phyloP scores from a whole-genome alignment of 2,329 filamentous ascomycete genomes.

The Fusarium bulbicola region DNA sequence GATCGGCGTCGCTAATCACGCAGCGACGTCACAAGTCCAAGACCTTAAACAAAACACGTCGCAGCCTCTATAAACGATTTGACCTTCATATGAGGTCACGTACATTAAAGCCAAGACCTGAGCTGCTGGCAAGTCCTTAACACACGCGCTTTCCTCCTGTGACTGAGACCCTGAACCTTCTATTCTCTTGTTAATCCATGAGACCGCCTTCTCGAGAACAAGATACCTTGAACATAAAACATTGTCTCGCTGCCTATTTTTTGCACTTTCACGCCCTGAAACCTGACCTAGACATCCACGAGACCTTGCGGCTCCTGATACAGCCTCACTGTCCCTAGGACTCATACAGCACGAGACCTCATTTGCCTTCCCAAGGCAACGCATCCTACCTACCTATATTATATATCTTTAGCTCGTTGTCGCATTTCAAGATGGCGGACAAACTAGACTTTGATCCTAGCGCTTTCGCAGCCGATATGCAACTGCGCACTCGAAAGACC shows the following conservation, averaged over 20 bases:
- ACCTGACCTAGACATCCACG: conserved; percentile 37
- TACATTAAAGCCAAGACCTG: conserved; percentile 3
- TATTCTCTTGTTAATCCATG: not conserved
- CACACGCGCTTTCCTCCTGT: conserved; percentile 14
- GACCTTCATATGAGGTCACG: conserved; percentile 28
- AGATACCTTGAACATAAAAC: not conserved
- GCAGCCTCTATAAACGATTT: not conserved
- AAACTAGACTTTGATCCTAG: conserved; percentile 38
- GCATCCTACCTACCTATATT: not conserved
- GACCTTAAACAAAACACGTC: conserved; percentile 23
- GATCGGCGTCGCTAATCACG: conserved; percentile 38
- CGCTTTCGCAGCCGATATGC: conserved; percentile 54
- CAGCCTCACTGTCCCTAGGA: conserved; percentile 18
- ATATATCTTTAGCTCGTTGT: conserved; percentile 10
- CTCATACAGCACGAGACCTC: conserved; percentile 33
- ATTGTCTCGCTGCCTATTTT: conserved; percentile 26
- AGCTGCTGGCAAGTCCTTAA: not conserved
- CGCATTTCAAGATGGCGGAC: conserved; percentile 38
- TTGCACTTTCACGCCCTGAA: not conserved
- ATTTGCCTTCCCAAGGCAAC: conserved; percentile 4
- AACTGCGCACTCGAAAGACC: conserved; percentile 59
- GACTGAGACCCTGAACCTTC: conserved; percentile 13
- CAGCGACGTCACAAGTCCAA: conserved; percentile 35
- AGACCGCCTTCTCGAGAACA: not conserved
- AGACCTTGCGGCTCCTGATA: conserved; percentile 36